Evolutionary conservation across 1,284 basidiomycete species (phyloP), one percentile per base, ranked within the genome.

Genomic region (Apiotrichum akiyoshidainum): DNA sequence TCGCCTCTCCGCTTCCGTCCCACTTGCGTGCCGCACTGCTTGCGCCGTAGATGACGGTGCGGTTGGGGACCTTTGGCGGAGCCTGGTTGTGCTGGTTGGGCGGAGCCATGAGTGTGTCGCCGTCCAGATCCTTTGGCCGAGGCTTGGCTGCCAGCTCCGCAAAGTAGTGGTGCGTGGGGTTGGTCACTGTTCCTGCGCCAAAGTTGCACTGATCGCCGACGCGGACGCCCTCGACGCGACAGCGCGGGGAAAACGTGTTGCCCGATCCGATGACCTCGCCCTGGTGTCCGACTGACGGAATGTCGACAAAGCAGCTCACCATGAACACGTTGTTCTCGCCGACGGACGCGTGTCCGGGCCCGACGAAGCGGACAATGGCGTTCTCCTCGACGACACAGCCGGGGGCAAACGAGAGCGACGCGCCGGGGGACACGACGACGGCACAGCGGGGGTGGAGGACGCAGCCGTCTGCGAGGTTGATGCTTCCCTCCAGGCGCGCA

Each of bases 391-490:
- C 85, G 67, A 98, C 90, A 73, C 91, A 94, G 55, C 88, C 85
- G 26, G 85, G 81, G 10, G 92, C 95, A 49, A 98, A 87, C 47
- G 90, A 81, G 63, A 98, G 92, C 4, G 91, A 87, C 0, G 90
- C 92, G 7, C 85, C 57, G 2, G 57, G 52, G 46, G 90, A 85
- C 9, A 92, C 92, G 62, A 93, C 87, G 63, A 98, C 88, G 34
- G 88, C 89, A 0, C 90, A 90, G 72, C 91, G 90, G 0, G 95
- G 94, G 67, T 98, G 94, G n/a, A 99, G 85, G 51, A 97, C 87
- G 1, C 88, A 89, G 2, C 89, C 88, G 71, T 58, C 87, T 21
- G 90, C 90, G 61, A 96, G 86, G n/a, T 88, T 92, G 55, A 95
- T 88, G 67, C 90, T 87, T 48, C 92, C 92, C 71, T 90, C 90